These are phyloP conservation scores for Tephrocybe sp. DNA, from an alignment of 768 basidiomycete genomes.

Conservation along the genomic window DNA sequence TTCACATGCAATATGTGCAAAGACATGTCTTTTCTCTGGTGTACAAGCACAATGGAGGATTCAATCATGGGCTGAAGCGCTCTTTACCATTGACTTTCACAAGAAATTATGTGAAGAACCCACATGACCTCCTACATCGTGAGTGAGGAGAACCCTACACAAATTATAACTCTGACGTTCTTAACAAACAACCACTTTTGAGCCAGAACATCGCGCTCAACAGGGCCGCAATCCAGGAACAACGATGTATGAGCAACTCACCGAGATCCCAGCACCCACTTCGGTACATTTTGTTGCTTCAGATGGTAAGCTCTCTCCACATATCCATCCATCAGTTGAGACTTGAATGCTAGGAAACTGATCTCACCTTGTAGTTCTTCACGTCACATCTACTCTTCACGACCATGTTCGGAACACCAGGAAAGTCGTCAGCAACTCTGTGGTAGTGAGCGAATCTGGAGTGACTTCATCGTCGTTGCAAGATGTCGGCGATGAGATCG, in stretches of 20 bases:
- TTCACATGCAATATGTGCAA: too few species aligned
- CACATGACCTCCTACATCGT: neutral
- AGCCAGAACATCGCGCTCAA: neutral
- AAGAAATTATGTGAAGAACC: neutral
- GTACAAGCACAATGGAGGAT: too few species aligned
- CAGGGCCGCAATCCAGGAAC: neutral
- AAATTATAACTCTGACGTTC: too few species aligned
- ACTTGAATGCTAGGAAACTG: neutral
- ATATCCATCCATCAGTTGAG: neutral
- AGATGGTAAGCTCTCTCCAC: slow-evolving; percentile 22
- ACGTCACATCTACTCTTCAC: slow-evolving; percentile 44
- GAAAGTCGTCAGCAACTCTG: slow-evolving; percentile 39
- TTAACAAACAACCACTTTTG: too few species aligned
- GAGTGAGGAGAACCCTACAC: too few species aligned
- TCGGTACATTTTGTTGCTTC: slow-evolving; percentile 33
- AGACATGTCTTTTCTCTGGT: too few species aligned
- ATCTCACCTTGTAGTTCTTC: slow-evolving; percentile 31
- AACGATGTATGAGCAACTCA: slow-evolving; percentile 36
- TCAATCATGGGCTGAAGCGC: too few species aligned
- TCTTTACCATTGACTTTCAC: too few species aligned
- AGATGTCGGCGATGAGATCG: slow-evolving; percentile 40
- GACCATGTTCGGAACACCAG: slow-evolving; percentile 54
- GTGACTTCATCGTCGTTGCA: slow-evolving; percentile 26
- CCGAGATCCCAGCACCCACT: slow-evolving; percentile 38
- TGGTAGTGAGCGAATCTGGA: slow-evolving; percentile 25